Conservation (phyloP, 1,284 basidiomycete species). For the Leucoagaricus sp. region DNA sequence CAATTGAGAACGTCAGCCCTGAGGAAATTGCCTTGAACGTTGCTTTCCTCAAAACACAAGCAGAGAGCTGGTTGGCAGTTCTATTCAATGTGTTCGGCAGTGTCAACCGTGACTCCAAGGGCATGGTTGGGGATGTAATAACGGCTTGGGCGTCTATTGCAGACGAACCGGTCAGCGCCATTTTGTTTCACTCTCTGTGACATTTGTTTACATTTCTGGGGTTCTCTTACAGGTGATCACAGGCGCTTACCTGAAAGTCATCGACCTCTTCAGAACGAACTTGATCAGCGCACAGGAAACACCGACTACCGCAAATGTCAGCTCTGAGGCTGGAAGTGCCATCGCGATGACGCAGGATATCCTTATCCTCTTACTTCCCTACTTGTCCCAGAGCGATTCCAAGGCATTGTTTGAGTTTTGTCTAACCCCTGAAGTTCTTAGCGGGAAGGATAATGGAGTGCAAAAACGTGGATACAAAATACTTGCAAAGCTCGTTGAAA, state of each 20-base stretch:
- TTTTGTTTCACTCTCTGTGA: background rate
- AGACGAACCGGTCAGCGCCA: constrained; percentile 56
- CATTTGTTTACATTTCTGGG: background rate
- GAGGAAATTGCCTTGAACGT: constrained; percentile 72
- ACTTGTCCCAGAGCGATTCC: constrained; percentile 65
- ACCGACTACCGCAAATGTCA: constrained; percentile 31
- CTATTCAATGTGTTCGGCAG: constrained; percentile 97
- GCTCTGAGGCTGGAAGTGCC: constrained; percentile 50
- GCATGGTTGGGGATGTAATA: constrained; percentile 89
- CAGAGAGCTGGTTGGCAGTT: constrained; percentile 92
- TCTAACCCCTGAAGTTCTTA: constrained; percentile 60
- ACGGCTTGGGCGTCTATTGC: constrained; percentile 86
- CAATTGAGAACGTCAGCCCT: constrained; percentile 39
- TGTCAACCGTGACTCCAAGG: constrained; percentile 75
- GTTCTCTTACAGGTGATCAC: constrained; percentile 75
- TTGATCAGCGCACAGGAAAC: constrained; percentile 45
- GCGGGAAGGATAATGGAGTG: constrained; percentile 80
- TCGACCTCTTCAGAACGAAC: constrained; percentile 76
- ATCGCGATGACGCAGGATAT: constrained; percentile 89
- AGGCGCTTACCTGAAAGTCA: constrained; percentile 82
- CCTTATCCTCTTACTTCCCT: constrained; percentile 82
- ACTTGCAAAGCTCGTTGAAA: constrained; percentile 73
- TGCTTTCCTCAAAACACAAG: constrained; percentile 74
- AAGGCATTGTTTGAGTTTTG: constrained; percentile 66
- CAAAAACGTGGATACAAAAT: constrained; percentile 97